Base-by-base conservation (phyloP, 148 eudicot genomes). In the Nyssa sinensis region DNA sequence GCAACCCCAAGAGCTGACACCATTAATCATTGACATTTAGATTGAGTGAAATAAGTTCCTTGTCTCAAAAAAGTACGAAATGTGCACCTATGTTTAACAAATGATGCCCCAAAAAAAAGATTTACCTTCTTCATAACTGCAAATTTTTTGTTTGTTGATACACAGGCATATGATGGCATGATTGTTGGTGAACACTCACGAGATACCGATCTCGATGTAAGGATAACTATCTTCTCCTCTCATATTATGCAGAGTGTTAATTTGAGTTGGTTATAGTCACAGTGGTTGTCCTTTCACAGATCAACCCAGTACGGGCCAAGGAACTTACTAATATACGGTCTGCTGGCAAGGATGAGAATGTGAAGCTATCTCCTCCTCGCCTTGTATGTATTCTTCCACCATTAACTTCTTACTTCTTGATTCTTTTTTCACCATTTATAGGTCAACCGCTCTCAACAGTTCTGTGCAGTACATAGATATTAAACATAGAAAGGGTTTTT, bases 161-260 rank as follows among this genome's bases (percentile, higher is more conserved):
- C 82, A 83, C 93, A 95, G 98, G 21, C 96, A 49, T 95, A 95
- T 75, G 98, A 95, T 82, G 98, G 98, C 70, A 95, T 95, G 98
- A 92, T 95, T 76, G 86, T 95, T 37, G 98, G 98, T 63, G 98
- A 95, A 81, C 92, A 95, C 81, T 95, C 98, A 23, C 92, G 98
- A 32, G 98, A 90, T 59, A 80, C 92, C 3, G 98, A 95, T 90
- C 92, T 95, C 64, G 98, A 95, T 86, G 98, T 95, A 92, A 81
- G 96, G 3, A 55, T 19, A 39, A 65, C n/a, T 53, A 28, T 27
- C 27, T 13, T 68, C 47, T 72, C 29, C 30, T 67, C 61, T 27
- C 61, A 35, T 21, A 19, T 14, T 28, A 66, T 25, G 17, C 14
- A 12, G 0, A 57, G 11, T 24, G 47, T 62, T 29, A 62, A 14